phyloP scores from a whole-genome alignment of 1,139 yeast genomes.

The Pichia kudriavzevii region DNA sequence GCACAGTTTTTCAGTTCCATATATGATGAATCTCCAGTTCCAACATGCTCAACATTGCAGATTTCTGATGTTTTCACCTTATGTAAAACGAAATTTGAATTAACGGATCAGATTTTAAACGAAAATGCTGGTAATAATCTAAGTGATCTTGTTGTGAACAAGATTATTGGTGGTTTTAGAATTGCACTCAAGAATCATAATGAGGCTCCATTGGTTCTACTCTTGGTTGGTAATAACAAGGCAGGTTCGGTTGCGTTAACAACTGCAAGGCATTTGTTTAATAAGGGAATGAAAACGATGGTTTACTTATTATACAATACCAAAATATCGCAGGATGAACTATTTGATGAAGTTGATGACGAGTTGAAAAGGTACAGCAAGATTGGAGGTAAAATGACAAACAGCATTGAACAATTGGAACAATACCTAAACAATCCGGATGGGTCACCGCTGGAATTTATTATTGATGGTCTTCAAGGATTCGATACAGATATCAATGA shows the following conservation, averaged over 20 bases:
- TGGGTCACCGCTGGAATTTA: conserved; percentile 62
- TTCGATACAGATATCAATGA: conserved; percentile 57
- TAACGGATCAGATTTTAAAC: conserved; percentile 41
- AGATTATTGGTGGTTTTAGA: conserved; percentile 52
- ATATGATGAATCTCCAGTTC: conserved; percentile 29
- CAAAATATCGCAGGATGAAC: conserved; percentile 28
- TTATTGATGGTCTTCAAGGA: conserved; percentile 79
- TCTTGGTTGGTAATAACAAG: conserved; percentile 65
- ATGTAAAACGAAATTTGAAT: conserved; percentile 45
- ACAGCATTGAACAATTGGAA: conserved; percentile 31
- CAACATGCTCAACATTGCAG: conserved; percentile 75
- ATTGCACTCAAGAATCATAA: conserved; percentile 51
- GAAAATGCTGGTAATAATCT: conserved; percentile 72
- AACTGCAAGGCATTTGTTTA: conserved; percentile 70
- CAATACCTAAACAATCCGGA: conserved; percentile 37
- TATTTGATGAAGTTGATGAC: conserved; percentile 24
- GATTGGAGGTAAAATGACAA: conserved; percentile 44
- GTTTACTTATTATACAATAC: conserved; percentile 40
- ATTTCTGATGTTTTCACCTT: conserved; percentile 69
- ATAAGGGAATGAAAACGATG: conserved; percentile 65
- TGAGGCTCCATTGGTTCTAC: conserved; percentile 68
- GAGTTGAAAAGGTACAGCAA: conserved; percentile 51
- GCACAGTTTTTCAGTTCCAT: conserved; percentile 7
- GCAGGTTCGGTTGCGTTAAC: conserved; percentile 75
- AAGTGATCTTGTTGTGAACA: conserved; percentile 49